Evolutionary conservation across 2,329 filamentous ascomycete genomes (phyloP).

Genomic region (Emmonsiellopsis sp.): DNA sequence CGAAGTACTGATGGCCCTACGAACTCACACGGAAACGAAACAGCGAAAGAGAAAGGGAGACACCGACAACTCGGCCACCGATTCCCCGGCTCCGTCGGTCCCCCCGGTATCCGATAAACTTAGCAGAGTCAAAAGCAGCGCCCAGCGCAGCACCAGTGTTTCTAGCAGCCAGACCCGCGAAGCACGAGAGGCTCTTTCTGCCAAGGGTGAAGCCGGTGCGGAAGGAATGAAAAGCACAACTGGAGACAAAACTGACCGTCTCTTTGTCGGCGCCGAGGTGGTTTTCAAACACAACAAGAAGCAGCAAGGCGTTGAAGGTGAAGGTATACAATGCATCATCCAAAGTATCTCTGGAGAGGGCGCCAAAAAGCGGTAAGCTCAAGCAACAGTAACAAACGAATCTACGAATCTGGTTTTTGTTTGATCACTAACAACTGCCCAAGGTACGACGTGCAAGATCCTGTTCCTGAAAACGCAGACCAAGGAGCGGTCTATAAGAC

Average conservation of each 20-base stretch:
- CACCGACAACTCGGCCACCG: slow-evolving; percentile 32
- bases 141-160: slow-evolving; percentile 33
- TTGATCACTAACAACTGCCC: neutral
- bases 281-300: slow-evolving; percentile 44
- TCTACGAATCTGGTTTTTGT: neutral
- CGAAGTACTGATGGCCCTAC: too few relatives aligned
- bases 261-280: slow-evolving; percentile 39
- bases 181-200: slow-evolving; percentile 23
- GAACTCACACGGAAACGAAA: slow-evolving; percentile 17
- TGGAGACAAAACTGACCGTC: slow-evolving; percentile 34
- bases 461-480: slow-evolving; percentile 60
- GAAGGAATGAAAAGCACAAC: slow-evolving; percentile 34
- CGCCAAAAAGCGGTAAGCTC: slow-evolving; percentile 50
- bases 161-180: slow-evolving; percentile 32
- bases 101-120: slow-evolving; percentile 30
- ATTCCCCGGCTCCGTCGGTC: slow-evolving; percentile 36
- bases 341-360: slow-evolving; percentile 66
- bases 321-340: slow-evolving; percentile 65
- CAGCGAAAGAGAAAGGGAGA: slow-evolving; percentile 39
- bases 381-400: slow-evolving; percentile 12
- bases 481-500: slow-evolving; percentile 55
- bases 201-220: slow-evolving; percentile 35
- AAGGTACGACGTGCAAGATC: slow-evolving; percentile 70
- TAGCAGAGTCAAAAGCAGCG: slow-evolving; percentile 32
- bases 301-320: slow-evolving; percentile 41